These are phyloP conservation scores for Picochlorum sp. DNA, from an alignment of 139 green algal genomes.

Conservation along the genomic window DNA sequence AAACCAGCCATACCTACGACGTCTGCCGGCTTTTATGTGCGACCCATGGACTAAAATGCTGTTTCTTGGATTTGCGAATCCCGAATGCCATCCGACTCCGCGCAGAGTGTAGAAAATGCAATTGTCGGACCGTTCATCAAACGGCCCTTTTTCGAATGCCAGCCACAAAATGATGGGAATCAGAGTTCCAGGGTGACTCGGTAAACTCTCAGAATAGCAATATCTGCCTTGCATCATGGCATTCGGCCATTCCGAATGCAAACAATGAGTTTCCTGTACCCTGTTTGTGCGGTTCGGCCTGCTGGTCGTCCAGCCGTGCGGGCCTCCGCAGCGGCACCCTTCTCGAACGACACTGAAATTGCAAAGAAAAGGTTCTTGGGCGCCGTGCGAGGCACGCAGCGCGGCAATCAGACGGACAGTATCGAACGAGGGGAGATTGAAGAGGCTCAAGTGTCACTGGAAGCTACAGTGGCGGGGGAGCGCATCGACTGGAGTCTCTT, in stretches of 20 bases:
- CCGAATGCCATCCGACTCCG: too few relatives aligned
- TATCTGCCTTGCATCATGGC: too few relatives aligned
- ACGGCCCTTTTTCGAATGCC: neutral
- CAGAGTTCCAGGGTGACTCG: too few relatives aligned
- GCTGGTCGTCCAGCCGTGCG: neutral
- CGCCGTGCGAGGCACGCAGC: constrained; percentile 13
- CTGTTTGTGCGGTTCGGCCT: constrained; percentile 3
- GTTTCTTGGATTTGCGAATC: too few relatives aligned
- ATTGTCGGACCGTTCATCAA: neutral
- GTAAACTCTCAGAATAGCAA: too few relatives aligned
- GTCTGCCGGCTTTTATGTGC: neutral
- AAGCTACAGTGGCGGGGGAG: neutral
- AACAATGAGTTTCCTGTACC: too few relatives aligned
- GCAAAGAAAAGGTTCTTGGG: too few relatives aligned
- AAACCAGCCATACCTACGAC: too few relatives aligned
- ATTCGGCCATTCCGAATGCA: neutral
- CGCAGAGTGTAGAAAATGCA: too few relatives aligned
- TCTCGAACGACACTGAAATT: too few relatives aligned
- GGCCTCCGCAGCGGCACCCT: neutral
- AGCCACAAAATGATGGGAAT: constrained; percentile 22
- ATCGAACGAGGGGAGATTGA: constrained; percentile 28
- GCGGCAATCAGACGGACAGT: constrained; percentile 10
- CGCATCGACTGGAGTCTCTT: constrained; percentile 29
- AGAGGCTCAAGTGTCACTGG: constrained; percentile 25
- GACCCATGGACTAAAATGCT: neutral